phyloP scores from a whole-genome alignment of 2,329 filamentous ascomycete genomes.

The Aquanectria penicillioides region DNA sequence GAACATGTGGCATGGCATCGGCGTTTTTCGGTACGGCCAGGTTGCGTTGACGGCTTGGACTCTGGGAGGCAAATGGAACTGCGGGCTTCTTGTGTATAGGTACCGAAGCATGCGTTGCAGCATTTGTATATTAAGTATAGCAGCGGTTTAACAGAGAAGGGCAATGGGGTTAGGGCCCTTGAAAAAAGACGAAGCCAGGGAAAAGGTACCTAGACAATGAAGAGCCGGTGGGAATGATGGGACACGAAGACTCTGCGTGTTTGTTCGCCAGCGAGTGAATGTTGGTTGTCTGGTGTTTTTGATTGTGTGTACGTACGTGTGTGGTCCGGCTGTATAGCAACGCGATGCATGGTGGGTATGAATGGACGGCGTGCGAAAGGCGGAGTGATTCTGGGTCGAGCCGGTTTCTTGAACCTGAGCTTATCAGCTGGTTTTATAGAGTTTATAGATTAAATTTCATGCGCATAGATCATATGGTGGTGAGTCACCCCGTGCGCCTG shows the following conservation, averaged over 20 bases:
- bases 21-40: conserved; percentile 43
- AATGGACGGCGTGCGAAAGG: background rate
- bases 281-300: background rate
- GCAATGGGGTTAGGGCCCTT: background rate
- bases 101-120: conserved; percentile 33
- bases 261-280: background rate
- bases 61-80: conserved; percentile 31
- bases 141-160: conserved; percentile 10
- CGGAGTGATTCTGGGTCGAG: background rate
- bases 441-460: background rate
- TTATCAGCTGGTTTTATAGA: background rate
- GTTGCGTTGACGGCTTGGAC: conserved; percentile 22
- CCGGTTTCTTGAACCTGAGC: background rate
- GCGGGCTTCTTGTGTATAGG: conserved; percentile 39
- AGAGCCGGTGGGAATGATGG: conserved; percentile 10
- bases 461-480: background rate
- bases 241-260: background rate
- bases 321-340: too few species aligned
- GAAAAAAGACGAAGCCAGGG: too few species aligned
- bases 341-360: background rate
- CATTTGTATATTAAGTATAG: conserved; percentile 37
- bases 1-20: conserved; percentile 49
- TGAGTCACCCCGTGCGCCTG: too few species aligned
- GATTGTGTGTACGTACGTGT: background rate
- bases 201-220: conserved; percentile 24